Conservation (phyloP, 208 protist species). For the Leishmania braziliensis region DNA sequence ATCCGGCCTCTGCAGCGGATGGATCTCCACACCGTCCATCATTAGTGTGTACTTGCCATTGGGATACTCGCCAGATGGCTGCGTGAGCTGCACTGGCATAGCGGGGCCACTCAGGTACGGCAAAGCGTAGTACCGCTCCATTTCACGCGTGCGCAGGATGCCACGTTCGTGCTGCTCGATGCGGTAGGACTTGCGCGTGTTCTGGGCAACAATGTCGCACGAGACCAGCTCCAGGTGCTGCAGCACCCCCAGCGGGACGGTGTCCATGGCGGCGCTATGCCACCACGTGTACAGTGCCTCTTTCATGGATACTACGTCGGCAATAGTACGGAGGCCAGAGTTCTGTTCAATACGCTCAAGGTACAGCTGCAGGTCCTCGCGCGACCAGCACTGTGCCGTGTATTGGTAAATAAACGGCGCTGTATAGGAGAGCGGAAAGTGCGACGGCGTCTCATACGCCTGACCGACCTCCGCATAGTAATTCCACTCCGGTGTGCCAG, state of each 20-base stretch:
- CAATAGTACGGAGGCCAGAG: slow-evolving; percentile 55
- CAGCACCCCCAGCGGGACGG: slow-evolving; percentile 55
- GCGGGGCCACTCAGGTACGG: slow-evolving; percentile 61
- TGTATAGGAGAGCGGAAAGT: slow-evolving; percentile 73
- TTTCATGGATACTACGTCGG: slow-evolving; percentile 30
- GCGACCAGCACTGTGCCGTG: slow-evolving; percentile 60
- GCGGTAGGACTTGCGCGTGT: slow-evolving; percentile 47
- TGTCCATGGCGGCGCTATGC: slow-evolving; percentile 19
- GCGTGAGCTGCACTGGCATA: slow-evolving; percentile 56
- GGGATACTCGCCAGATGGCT: slow-evolving; percentile 57
- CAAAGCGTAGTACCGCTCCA: slow-evolving; percentile 80
- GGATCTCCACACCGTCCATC: slow-evolving; percentile 39
- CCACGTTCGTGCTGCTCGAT: slow-evolving; percentile 43
- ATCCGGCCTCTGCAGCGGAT: slow-evolving; percentile 68
- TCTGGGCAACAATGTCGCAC: slow-evolving; percentile 58
- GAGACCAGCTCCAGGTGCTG: slow-evolving; percentile 67
- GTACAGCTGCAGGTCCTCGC: slow-evolving; percentile 40
- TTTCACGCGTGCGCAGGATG: slow-evolving; percentile 60
- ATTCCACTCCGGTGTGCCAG: slow-evolving; percentile 73
- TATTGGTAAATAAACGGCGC: slow-evolving; percentile 80
- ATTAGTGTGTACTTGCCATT: slow-evolving; percentile 66
- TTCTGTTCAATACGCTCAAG: slow-evolving; percentile 53
- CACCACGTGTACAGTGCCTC: slow-evolving; percentile 31
- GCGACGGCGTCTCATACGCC: slow-evolving; percentile 63
- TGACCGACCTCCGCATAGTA: slow-evolving; percentile 77